These are phyloP conservation scores for Seiridium unicorne DNA, from an alignment of 2,329 filamentous ascomycete genomes.

Conservation along the genomic window DNA sequence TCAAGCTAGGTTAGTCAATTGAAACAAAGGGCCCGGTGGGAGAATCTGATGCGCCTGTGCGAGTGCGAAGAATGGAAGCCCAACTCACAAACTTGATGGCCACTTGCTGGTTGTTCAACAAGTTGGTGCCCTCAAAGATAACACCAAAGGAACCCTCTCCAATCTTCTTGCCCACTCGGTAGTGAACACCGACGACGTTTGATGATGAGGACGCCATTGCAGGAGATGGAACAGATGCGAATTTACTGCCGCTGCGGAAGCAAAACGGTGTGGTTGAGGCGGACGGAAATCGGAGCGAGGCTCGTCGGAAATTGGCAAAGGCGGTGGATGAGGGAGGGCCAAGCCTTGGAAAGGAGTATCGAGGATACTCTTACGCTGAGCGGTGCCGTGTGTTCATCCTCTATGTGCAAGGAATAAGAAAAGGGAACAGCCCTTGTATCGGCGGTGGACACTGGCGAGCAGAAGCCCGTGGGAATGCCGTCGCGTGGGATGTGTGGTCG, in stretches of 20 bases:
- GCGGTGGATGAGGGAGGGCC: neutral
- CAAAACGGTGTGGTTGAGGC: neutral
- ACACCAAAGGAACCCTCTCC: constrained; percentile 98
- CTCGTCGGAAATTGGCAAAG: constrained; percentile 8
- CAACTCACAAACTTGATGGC: constrained; percentile 95
- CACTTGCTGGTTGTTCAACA: constrained; percentile 98
- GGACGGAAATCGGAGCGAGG: neutral
- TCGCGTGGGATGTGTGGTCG: neutral
- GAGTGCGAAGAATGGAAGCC: neutral
- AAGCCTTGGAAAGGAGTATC: neutral
- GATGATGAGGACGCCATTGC: constrained; percentile 85
- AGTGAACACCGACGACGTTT: constrained; percentile 98
- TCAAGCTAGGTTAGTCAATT: neutral
- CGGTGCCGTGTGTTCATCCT: neutral
- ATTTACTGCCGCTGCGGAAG: neutral
- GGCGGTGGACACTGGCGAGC: neutral
- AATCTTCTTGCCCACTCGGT: constrained; percentile 98
- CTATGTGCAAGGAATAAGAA: neutral
- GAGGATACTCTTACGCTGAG: neutral
- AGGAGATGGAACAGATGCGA: constrained; percentile 12
- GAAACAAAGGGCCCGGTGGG: neutral
- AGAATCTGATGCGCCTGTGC: too few species aligned
- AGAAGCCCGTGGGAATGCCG: neutral
- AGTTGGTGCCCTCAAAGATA: constrained; percentile 97
- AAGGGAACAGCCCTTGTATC: neutral